Evolutionary conservation across 495 filamentous ascomycete genomes (phyloP).

Genomic region (Schizothecium vesticola): DNA sequence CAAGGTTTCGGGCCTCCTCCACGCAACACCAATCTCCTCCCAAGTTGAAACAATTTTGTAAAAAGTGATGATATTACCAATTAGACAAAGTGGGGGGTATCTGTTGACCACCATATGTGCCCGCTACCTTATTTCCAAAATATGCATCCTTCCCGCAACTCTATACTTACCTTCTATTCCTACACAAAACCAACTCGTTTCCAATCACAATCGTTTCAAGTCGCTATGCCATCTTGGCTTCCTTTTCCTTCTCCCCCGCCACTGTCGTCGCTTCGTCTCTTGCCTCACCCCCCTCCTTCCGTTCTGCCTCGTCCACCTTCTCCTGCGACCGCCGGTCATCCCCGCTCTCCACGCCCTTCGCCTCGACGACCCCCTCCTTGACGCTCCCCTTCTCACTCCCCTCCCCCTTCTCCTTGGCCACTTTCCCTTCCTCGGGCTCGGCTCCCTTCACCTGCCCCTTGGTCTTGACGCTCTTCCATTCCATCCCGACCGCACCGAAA

Average conservation of each 20-base stretch:
- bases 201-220: not conserved
- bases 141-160: not conserved
- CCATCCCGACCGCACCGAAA: conserved; percentile 54
- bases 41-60: no score
- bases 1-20: not conserved
- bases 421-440: conserved; percentile 64
- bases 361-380: conserved; percentile 8
- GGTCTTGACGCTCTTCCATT: conserved; percentile 79
- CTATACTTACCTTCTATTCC: not conserved
- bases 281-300: not conserved
- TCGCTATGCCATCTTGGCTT: not conserved
- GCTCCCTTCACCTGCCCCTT: conserved; percentile 51
- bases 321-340: not conserved
- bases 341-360: not conserved
- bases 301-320: not conserved
- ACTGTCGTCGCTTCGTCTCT: not conserved
- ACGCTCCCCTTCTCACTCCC: conserved; percentile 30
- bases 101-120: not conserved
- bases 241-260: not conserved
- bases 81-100: not conserved
- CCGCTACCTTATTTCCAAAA: not conserved
- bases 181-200: not conserved
- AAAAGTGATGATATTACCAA: no score
- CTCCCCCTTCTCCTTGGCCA: conserved; percentile 51
- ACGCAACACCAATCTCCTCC: no score